Percentiles rank a stretch among this genome's conserved stretches.
Conservation (phyloP, 495 filamentous ascomycete genomes). For the Choiromyces venosus region DNA sequence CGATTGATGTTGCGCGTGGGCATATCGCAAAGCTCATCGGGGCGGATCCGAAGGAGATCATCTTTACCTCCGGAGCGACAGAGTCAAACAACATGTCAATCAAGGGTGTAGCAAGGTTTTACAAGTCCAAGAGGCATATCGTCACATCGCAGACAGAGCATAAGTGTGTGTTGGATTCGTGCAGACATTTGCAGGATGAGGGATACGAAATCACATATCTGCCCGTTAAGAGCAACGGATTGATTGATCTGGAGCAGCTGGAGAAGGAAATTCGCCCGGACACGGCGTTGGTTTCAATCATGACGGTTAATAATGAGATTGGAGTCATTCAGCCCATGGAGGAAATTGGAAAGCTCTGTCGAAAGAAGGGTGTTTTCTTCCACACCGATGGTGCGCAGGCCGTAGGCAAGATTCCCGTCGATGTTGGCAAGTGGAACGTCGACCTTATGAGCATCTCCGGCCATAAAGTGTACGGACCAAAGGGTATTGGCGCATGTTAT, state of each 20-base stretch:
- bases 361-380: conserved; percentile 91
- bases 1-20: conserved; percentile 75
- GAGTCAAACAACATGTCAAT: conserved; percentile 99
- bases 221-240: conserved; percentile 75
- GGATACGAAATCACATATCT: conserved; percentile 95
- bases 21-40: conserved; percentile 83
- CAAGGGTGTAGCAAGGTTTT: conserved; percentile 95
- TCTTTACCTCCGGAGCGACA: conserved; percentile 95
- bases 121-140: conserved; percentile 92
- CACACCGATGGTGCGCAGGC: conserved; percentile 97
- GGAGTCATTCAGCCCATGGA: conserved; percentile 93
- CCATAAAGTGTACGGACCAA: conserved; percentile 98
- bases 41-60: conserved; percentile 94
- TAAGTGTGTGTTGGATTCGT: conserved; percentile 97
- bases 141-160: conserved; percentile 97
- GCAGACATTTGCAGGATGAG: conserved; percentile 91
- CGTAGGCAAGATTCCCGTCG: conserved; percentile 91
- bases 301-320: conserved; percentile 99
- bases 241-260: conserved; percentile 79
- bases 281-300: conserved; percentile 87
- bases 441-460: conserved; percentile 99
- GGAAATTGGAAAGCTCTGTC: conserved; percentile 88
- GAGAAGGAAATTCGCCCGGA: conserved; percentile 87
- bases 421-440: conserved; percentile 94
- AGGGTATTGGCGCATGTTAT: conserved; percentile 93